Conservation (phyloP, 2,329 filamentous ascomycete species). For the Sclerotinia sclerotiorum region DNA sequence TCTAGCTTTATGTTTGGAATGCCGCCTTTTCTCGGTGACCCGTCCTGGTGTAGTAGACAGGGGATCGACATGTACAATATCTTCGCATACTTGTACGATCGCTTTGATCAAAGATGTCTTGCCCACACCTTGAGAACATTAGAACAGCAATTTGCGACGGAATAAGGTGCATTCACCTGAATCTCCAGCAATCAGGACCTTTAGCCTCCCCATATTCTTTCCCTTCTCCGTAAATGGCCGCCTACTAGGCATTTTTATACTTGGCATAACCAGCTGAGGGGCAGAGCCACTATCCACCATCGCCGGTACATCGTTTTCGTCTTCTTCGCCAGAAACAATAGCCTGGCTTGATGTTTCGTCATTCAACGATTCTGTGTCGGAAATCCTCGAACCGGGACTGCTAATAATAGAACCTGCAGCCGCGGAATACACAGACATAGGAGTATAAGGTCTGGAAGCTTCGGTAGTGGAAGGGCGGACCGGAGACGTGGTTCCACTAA, state of each 20-base stretch:
- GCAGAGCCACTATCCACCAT: slow-evolving; percentile 52
- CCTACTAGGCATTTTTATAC: slow-evolving; percentile 83
- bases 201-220: slow-evolving; percentile 79
- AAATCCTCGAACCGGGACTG: slow-evolving; percentile 52
- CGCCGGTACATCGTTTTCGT: slow-evolving; percentile 46
- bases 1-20: slow-evolving; percentile 36
- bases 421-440: slow-evolving; percentile 45
- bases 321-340: slow-evolving; percentile 39
- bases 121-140: slow-evolving; percentile 61
- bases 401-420: slow-evolving; percentile 48
- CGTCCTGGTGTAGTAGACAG: slow-evolving; percentile 42
- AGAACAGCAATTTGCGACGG: slow-evolving; percentile 21
- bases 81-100: slow-evolving; percentile 80
- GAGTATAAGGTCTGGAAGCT: slow-evolving; percentile 49
- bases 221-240: slow-evolving; percentile 88
- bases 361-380: slow-evolving; percentile 50
- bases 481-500: slow-evolving; percentile 41
- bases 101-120: slow-evolving; percentile 89
- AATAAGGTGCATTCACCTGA: slow-evolving; percentile 54
- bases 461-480: slow-evolving; percentile 39
- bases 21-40: slow-evolving; percentile 33
- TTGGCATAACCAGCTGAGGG: slow-evolving; percentile 96
- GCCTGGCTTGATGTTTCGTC: slow-evolving; percentile 46
- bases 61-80: slow-evolving; percentile 88
- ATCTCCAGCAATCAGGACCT: slow-evolving; percentile 81